A percentile compares a stretch with the other conserved stretches of the same genome.
Evolutionary conservation across 2,329 filamentous ascomycete species (phyloP).

Genomic region (Boeremia exigua): DNA sequence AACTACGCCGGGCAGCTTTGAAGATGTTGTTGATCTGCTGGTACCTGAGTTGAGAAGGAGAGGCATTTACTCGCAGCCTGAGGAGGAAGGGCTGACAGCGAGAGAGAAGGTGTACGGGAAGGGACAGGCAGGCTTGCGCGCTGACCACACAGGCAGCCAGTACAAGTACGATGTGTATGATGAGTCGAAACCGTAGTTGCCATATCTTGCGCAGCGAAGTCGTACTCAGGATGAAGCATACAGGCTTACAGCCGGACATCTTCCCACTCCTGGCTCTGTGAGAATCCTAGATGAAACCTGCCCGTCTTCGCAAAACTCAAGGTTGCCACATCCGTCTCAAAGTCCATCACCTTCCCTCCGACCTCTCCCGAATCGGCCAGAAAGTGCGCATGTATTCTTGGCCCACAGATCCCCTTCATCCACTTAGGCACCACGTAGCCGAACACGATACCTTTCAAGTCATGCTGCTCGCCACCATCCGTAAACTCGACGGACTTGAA

Average conservation of each 20-base stretch:
- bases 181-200: conserved; percentile 42
- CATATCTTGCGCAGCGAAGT: background rate
- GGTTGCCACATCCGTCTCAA: conserved; percentile 45
- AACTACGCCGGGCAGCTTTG: conserved; percentile 71
- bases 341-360: conserved; percentile 48
- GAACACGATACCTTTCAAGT: conserved; percentile 45
- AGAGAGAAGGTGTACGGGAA: conserved; percentile 65
- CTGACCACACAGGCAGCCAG: conserved; percentile 64
- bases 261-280: conserved; percentile 51
- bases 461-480: conserved; percentile 34
- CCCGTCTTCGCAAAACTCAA: conserved; percentile 51
- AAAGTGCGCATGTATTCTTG: conserved; percentile 48
- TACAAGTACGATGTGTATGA: conserved; percentile 70
- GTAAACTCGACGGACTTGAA: conserved; percentile 44
- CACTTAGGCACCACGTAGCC: conserved; percentile 50
- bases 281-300: conserved; percentile 52
- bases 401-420: conserved; percentile 51
- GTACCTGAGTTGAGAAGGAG: conserved; percentile 65
- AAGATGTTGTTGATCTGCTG: conserved; percentile 70
- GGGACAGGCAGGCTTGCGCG: conserved; percentile 62
- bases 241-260: conserved; percentile 28
- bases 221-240: background rate
- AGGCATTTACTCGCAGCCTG: conserved; percentile 59
- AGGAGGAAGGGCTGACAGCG: conserved; percentile 30
- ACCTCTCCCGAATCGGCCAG: conserved; percentile 33